These are phyloP conservation scores for Alternaria viburni DNA, from an alignment of 2,329 filamentous ascomycete species.

Conservation along the genomic window DNA sequence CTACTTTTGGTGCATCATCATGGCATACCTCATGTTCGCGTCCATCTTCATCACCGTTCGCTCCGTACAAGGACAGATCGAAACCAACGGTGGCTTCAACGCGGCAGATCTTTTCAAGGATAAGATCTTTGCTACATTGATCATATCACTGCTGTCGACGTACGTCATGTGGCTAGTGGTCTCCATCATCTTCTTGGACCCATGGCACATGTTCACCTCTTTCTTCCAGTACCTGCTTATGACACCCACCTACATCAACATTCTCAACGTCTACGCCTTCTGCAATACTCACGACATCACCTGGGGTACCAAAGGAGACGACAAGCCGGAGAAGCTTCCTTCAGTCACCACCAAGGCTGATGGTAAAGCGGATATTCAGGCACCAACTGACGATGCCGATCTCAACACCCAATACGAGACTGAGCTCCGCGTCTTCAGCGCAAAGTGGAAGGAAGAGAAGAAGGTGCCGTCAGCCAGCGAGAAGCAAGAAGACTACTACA, in stretches of 20 bases:
- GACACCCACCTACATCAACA: constrained; percentile 96
- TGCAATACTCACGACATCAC: constrained; percentile 98
- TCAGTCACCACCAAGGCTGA: constrained; percentile 90
- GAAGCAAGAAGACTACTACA: constrained; percentile 97
- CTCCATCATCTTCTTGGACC: constrained; percentile 93
- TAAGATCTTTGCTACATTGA: constrained; percentile 87
- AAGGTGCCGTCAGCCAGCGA: constrained; percentile 68
- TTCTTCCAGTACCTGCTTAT: constrained; percentile 94
- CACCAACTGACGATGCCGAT: constrained; percentile 88
- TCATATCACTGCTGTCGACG: constrained; percentile 89
- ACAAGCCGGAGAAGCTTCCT: constrained; percentile 89
- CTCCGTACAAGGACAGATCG: constrained; percentile 76
- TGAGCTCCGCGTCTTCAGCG: constrained; percentile 75
- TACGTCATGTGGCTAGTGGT: constrained; percentile 92
- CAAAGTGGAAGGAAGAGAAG: constrained; percentile 77
- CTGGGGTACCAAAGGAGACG: constrained; percentile 97
- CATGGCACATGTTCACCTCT: constrained; percentile 98
- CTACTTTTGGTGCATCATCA: constrained; percentile 96
- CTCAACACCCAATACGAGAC: constrained; percentile 93
- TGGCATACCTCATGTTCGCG: constrained; percentile 91
- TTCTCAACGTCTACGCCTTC: constrained; percentile 98
- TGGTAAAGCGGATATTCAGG: constrained; percentile 89
- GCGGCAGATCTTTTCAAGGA: constrained; percentile 81
- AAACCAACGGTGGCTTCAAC: constrained; percentile 67
- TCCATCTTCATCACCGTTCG: constrained; percentile 92